Base-by-base conservation (phyloP, 352 stramenopile species). In the Phytopythium cucurbitacearum region DNA sequence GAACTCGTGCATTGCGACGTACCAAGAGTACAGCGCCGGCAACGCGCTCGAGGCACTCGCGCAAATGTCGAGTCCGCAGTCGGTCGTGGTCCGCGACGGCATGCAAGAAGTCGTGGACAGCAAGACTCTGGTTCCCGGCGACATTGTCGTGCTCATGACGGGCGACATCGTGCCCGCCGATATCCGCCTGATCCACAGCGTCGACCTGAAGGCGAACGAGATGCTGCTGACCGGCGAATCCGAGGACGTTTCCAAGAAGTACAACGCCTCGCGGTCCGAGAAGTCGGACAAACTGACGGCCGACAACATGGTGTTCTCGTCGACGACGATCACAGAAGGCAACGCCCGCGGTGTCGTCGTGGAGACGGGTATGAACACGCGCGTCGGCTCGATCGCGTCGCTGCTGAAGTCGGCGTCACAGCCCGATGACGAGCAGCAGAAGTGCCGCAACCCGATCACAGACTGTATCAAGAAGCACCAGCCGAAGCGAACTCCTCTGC, bases 211-310 rank as follows among this genome's bases (percentile, higher is more conserved):
- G 51, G 81, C 95, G 38, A 97, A 99, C 59, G 94, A 99, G 66
- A 97, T 94, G 61, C 81, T 91, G 61, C 74, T 99, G 0, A 98
- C 95, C 12, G 95, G 95, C 37, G 95, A 99, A 58, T 90, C 91
- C 0, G 67, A 91, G 53, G 91, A 89, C 48, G 80, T 91, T 0
- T 40, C 69, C 5, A 91, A 93, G 65, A 82, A 84, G 37, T 85
- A 65, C 53, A 87, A 83, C 43, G 64, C 64, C 28, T 43, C 56
- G 13, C 61, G 71, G 7, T 48, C 58, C 7, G 60, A 49, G 40
- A 67, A 71, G 34, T 48, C 62, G 7, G 50, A 50, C 38, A 85
- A 91, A 48, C 58, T 87, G 35, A 89, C 78, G 28, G 73, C 76
- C 2, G 73, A 73, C 53, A 82, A 99, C 72, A 90, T 99, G 64